Percentiles rank a stretch among this genome's conserved stretches.
Evolutionary conservation across 495 filamentous ascomycete species (phyloP).

Genomic region (Aspergillus egyptiacus): DNA sequence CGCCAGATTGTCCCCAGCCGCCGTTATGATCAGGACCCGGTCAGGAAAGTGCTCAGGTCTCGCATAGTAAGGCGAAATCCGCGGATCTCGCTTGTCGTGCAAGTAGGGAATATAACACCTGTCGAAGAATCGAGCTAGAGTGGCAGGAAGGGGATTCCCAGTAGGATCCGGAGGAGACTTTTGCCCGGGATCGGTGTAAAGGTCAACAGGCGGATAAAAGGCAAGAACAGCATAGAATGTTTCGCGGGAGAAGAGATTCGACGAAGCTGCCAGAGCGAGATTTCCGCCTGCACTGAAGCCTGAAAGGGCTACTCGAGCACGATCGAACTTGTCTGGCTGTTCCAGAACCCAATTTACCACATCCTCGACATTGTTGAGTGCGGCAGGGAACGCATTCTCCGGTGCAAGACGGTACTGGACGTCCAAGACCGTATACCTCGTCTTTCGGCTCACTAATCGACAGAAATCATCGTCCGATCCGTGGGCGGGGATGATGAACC

Average conservation of each 20-base stretch:
- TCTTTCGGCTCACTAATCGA: conserved; percentile 28
- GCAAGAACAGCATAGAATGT: conserved; percentile 38
- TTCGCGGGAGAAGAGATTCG: conserved; percentile 32
- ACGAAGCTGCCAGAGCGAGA: conserved; percentile 34
- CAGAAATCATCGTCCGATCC: conserved; percentile 41
- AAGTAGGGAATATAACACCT: conserved; percentile 26
- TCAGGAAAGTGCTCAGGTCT: conserved; percentile 33
- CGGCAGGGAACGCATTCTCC: conserved; percentile 69
- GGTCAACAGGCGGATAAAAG: conserved; percentile 38
- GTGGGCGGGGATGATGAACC: conserved; percentile 38
- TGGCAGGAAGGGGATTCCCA: conserved; percentile 22
- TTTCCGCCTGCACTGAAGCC: conserved; percentile 45
- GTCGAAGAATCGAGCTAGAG: conserved; percentile 27
- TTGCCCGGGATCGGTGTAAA: conserved; percentile 17
- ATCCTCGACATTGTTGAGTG: conserved; percentile 62
- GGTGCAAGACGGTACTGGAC: conserved; percentile 75
- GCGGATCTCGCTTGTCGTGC: conserved; percentile 37
- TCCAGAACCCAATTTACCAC: conserved; percentile 30
- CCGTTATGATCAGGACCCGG: conserved; percentile 40
- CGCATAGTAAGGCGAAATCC: conserved; percentile 42
- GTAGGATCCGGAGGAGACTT: conserved; percentile 25
- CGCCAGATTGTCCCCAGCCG: conserved; percentile 36
- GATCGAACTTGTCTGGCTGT: conserved; percentile 30
- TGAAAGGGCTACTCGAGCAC: conserved; percentile 32
- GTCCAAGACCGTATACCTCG: conserved; percentile 39